Conservation (phyloP, 345 rosid genomes). For the Brassica napus region DNA sequence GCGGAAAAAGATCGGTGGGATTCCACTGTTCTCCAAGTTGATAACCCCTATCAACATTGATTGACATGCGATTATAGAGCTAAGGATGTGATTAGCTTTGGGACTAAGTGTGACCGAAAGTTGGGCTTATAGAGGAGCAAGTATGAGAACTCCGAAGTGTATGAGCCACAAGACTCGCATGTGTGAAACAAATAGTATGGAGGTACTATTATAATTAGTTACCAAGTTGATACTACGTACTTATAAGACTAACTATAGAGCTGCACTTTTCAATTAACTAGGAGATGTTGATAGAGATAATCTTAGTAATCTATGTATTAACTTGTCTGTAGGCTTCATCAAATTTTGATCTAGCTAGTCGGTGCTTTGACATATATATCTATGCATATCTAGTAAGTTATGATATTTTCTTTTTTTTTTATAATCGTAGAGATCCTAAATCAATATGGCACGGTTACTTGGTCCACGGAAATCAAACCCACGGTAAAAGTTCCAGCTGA, state of each 20-base stretch:
- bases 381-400: no score
- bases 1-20: constrained; percentile 33
- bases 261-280: neutral
- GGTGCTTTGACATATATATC: no score
- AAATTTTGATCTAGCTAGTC: no score
- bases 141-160: constrained; percentile 5
- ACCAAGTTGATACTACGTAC: constrained; percentile 9
- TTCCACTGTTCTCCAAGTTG: constrained; percentile 39
- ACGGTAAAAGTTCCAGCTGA: no score
- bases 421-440: no score
- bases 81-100: constrained; percentile 3
- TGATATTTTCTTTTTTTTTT: no score
- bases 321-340: no score
- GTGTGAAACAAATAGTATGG: neutral
- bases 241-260: neutral
- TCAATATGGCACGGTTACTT: no score
- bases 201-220: neutral
- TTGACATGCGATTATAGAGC: constrained; percentile 8
- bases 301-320: no score
- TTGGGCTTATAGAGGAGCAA: constrained; percentile 15
- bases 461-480: no score
- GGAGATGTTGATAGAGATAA: no score
- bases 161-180: constrained; percentile 7
- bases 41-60: constrained; percentile 3
- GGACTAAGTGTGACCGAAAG: neutral